These are phyloP conservation scores for Dendrobium chrysotoxum DNA, from an alignment of 106 monocot genomes.

Conservation along the genomic window DNA sequence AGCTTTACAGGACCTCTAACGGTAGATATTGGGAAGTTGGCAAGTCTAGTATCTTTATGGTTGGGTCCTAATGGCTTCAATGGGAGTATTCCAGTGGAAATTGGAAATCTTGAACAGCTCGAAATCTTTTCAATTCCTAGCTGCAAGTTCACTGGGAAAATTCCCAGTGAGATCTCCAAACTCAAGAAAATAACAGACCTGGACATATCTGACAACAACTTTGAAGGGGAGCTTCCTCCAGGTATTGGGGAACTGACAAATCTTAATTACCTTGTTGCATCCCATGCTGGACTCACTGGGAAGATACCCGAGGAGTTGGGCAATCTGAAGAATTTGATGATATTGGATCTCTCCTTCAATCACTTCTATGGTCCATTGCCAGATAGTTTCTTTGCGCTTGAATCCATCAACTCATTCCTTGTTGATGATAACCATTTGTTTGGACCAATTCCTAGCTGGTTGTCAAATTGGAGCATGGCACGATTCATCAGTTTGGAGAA, in stretches of 20 bases:
- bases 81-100: constrained; percentile 67
- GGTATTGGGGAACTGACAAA: constrained; percentile 61
- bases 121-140: constrained; percentile 37
- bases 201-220: constrained; percentile 71
- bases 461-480: constrained; percentile 56
- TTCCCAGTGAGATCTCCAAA: constrained; percentile 52
- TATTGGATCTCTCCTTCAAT: constrained; percentile 79
- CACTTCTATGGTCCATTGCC: constrained; percentile 70
- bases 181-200: constrained; percentile 53
- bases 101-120: constrained; percentile 59
- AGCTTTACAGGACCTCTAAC: constrained; percentile 57
- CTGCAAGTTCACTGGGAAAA: constrained; percentile 61
- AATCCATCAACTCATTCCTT: constrained; percentile 48
- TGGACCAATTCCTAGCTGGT: constrained; percentile 65
- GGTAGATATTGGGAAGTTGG: constrained; percentile 49
- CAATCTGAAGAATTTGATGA: constrained; percentile 46
- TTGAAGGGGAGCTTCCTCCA: constrained; percentile 54
- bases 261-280: constrained; percentile 49
- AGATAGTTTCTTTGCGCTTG: constrained; percentile 37
- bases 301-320: constrained; percentile 57
- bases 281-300: constrained; percentile 67
- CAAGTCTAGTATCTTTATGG: constrained; percentile 44
- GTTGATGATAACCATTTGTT: constrained; percentile 73
- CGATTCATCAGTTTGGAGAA: constrained; percentile 46
- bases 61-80: constrained; percentile 60